These are phyloP conservation scores for Spathaspora gorwiae DNA, from an alignment of 805 yeast genomes.

Conservation along the genomic window DNA sequence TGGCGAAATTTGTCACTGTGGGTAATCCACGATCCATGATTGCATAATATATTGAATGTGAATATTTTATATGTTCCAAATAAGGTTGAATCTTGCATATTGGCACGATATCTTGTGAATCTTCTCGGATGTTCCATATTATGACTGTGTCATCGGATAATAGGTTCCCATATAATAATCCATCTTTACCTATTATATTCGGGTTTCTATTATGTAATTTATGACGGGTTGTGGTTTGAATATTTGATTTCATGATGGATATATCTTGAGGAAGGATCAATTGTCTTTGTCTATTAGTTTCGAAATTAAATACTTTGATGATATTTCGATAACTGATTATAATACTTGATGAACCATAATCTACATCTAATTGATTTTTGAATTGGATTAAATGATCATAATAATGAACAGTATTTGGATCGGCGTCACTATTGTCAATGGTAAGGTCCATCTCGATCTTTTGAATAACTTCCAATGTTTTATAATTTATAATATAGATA, in stretches of 20 bases:
- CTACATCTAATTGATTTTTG: constrained; percentile 22
- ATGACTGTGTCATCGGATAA: constrained; percentile 38
- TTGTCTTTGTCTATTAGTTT: constrained; percentile 6
- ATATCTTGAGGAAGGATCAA: constrained; percentile 13
- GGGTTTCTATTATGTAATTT: constrained; percentile 12
- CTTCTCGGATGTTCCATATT: constrained; percentile 38
- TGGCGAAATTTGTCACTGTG: constrained; percentile 22
- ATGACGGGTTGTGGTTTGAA: constrained; percentile 14
- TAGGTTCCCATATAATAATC: constrained; percentile 33
- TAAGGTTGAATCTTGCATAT: constrained; percentile 17
- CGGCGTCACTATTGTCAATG: constrained; percentile 7
- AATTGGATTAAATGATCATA: constrained; percentile 2
- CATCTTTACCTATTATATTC: constrained; percentile 36
- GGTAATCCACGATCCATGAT: constrained; percentile 5
- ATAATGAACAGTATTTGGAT: constrained; percentile 1
- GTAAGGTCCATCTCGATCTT: constrained; percentile 14
- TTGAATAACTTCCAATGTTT: constrained; percentile 4
- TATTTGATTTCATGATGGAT: constrained; percentile 9
- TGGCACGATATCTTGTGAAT: constrained; percentile 10
- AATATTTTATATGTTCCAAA: constrained; percentile 16
- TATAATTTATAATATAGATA: constrained; percentile 17
- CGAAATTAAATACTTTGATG: constrained; percentile 22
- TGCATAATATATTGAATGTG: constrained; percentile 7
- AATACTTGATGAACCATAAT: constrained; percentile 28
- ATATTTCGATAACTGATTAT: constrained; percentile 15